phyloP scores from a whole-genome alignment of 2,329 filamentous ascomycete species.

The Apiospora malaysiana region DNA sequence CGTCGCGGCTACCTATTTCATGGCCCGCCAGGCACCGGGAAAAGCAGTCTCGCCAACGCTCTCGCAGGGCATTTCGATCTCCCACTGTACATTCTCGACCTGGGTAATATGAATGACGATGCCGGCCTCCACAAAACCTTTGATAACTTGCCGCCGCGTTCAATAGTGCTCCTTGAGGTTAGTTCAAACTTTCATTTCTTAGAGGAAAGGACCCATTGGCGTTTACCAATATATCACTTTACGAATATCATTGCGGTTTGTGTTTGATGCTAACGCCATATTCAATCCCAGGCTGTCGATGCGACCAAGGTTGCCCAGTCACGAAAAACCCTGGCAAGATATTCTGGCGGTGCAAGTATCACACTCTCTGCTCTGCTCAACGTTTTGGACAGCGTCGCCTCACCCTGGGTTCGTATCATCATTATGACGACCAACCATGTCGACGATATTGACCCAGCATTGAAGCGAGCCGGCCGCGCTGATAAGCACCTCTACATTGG shows the following conservation, averaged over 20 bases:
- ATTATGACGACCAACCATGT: conserved; percentile 39
- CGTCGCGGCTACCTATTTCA: conserved; percentile 17
- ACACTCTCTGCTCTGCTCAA: conserved; percentile 64
- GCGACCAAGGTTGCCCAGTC: not conserved
- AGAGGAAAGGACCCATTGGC: too few relatives aligned
- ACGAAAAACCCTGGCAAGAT: not conserved
- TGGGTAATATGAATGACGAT: conserved; percentile 55
- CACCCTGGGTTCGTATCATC: conserved; percentile 35
- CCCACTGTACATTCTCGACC: conserved; percentile 44
- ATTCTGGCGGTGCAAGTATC: not conserved
- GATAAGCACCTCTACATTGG: conserved; percentile 26
- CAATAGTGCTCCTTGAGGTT: conserved; percentile 81
- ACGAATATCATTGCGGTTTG: too few relatives aligned
- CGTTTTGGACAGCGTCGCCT: conserved; percentile 57
- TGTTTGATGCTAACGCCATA: not conserved
- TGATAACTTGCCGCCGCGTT: conserved; percentile 75
- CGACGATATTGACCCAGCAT: conserved; percentile 34
- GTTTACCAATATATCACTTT: too few relatives aligned
- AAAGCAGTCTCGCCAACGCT: conserved; percentile 41
- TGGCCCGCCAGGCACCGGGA: conserved; percentile 12
- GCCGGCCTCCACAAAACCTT: conserved; percentile 83
- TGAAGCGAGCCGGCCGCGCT: conserved; percentile 39
- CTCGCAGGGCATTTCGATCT: conserved; percentile 45
- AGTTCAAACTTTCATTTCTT: too few relatives aligned
- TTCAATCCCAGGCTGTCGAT: not conserved